A percentile compares a stretch with the other conserved stretches of the same genome.
Evolutionary conservation across 2,329 filamentous ascomycete species (phyloP).

Genomic region (Claviceps digitariae): DNA sequence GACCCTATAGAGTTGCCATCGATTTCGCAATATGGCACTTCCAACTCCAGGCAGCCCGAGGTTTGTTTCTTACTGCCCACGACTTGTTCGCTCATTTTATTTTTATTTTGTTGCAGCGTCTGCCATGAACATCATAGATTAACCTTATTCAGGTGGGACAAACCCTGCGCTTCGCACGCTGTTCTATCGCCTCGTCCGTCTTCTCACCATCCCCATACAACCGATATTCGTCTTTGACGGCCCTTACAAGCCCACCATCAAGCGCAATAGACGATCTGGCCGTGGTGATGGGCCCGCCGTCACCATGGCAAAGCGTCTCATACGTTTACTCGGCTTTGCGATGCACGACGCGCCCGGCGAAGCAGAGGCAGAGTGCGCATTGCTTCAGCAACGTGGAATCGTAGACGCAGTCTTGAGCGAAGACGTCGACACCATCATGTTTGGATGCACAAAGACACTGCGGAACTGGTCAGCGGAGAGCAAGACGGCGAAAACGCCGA

Average conservation of each 20-base stretch:
- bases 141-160: slow-evolving; percentile 46
- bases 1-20: slow-evolving; percentile 75
- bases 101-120: slow-evolving; percentile 5
- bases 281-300: slow-evolving; percentile 53
- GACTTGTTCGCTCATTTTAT: too few species aligned
- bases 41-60: slow-evolving; percentile 73
- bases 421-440: slow-evolving; percentile 96
- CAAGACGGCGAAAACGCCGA: slow-evolving; percentile 53
- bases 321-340: slow-evolving; percentile 73
- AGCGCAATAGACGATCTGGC: slow-evolving; percentile 66
- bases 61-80: slow-evolving; percentile 17
- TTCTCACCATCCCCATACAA: slow-evolving; percentile 65
- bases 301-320: slow-evolving; percentile 68
- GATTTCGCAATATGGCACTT: slow-evolving; percentile 98
- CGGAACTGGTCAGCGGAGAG: slow-evolving; percentile 73
- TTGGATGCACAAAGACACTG: slow-evolving; percentile 68
- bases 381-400: slow-evolving; percentile 66
- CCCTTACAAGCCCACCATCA: slow-evolving; percentile 71
- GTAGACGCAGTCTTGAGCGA: slow-evolving; percentile 93
- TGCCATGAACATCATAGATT: too few species aligned
- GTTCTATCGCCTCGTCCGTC: slow-evolving; percentile 76
- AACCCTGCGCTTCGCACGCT: slow-evolving; percentile 86
- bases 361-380: slow-evolving; percentile 88
- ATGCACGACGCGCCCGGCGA: slow-evolving; percentile 84
- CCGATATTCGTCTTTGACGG: slow-evolving; percentile 88